Conservation (phyloP, 148 eudicot species). For the Vaccinium corymbosum region DNA sequence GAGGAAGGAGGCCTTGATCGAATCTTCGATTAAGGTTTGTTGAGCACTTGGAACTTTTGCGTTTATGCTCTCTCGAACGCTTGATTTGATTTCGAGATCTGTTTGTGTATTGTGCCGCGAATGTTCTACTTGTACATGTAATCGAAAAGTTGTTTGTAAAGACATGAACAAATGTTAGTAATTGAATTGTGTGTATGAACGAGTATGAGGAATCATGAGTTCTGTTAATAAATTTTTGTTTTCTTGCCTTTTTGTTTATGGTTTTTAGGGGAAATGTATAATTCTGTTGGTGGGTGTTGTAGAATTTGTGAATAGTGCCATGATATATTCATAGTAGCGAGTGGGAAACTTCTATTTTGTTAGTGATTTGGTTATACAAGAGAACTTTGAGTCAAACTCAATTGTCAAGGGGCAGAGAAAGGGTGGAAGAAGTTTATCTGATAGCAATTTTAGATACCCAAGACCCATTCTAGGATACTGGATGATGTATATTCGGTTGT, state of each 20-base stretch:
- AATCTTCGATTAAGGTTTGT: constrained; percentile 92
- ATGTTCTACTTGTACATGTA: not conserved
- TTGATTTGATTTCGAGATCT: constrained; percentile 15
- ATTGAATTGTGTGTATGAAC: not conserved
- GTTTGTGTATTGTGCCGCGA: constrained; percentile 7
- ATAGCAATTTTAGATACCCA: not conserved
- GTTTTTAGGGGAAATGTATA: not conserved
- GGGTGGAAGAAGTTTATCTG: not conserved
- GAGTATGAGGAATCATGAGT: not conserved
- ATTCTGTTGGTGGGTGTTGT: not conserved
- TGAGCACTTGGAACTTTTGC: constrained; percentile 31
- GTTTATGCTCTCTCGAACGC: constrained; percentile 8
- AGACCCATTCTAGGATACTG: not conserved
- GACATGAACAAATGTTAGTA: not conserved
- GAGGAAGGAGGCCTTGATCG: constrained; percentile 75
- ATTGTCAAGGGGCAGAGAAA: not conserved
- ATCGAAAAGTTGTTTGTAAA: not conserved
- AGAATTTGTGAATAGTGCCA: not conserved
- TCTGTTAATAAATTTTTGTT: not conserved
- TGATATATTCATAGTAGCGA: not conserved
- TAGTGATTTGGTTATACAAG: not conserved
- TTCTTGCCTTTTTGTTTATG: not conserved
- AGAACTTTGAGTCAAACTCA: not conserved
- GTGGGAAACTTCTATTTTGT: not conserved
- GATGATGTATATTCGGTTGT: not conserved